Evolutionary conservation across 2,329 filamentous ascomycete genomes (phyloP).

Genomic region (Alternaria consortialis): DNA sequence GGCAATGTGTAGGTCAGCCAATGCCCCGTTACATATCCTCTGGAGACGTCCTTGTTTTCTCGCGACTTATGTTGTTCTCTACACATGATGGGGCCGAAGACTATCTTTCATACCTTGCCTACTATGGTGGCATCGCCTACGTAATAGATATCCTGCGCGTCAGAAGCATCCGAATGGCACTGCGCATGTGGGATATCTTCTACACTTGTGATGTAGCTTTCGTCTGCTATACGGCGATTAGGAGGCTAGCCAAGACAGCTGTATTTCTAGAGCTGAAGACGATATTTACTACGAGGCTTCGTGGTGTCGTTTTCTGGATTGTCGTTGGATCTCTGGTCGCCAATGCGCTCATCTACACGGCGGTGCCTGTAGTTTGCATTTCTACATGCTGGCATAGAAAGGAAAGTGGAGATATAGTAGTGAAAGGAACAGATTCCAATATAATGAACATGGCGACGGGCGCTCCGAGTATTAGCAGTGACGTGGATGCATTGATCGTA

Average conservation of each 20-base stretch:
- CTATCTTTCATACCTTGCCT: background rate
- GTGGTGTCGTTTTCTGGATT: constrained; percentile 18
- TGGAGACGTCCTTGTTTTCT: background rate
- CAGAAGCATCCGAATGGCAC: background rate
- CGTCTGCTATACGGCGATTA: constrained; percentile 1
- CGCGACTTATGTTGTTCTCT: background rate
- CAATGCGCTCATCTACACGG: constrained; percentile 18
- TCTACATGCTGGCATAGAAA: constrained; percentile 17
- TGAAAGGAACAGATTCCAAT: constrained; percentile 14
- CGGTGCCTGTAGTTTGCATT: constrained; percentile 20
- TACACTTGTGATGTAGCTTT: background rate
- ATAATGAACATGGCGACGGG: constrained; percentile 19
- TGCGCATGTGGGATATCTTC: constrained; percentile 14
- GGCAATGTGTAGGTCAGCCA: background rate
- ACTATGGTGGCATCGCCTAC: background rate
- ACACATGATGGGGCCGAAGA: background rate
- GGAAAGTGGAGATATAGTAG: background rate
- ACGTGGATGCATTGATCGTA: constrained; percentile 27
- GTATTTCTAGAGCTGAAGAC: constrained; percentile 22
- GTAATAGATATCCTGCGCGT: too few relatives aligned
- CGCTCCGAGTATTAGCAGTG: constrained; percentile 15
- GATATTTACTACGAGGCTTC: constrained; percentile 16
- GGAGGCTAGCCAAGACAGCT: constrained; percentile 12
- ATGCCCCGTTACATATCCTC: background rate
- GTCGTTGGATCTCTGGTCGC: constrained; percentile 11